Evolutionary conservation across 1,139 yeast species (phyloP).

Genomic region (Yamadazyma dushanensis): DNA sequence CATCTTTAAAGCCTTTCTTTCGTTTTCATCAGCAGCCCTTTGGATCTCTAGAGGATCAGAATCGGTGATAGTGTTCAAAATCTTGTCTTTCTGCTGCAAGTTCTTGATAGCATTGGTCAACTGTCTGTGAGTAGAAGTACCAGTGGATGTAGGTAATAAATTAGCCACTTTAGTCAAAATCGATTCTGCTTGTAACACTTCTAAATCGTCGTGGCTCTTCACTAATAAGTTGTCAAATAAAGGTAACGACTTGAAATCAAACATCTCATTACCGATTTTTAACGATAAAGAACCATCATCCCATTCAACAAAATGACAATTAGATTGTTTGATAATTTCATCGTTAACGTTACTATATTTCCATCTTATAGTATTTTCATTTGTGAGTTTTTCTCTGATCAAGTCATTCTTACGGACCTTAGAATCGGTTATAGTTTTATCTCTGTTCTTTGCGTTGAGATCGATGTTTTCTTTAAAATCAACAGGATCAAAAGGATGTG

Average conservation of each 20-base stretch:
- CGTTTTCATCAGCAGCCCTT: slow-evolving; percentile 78
- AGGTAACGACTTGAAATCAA: slow-evolving; percentile 72
- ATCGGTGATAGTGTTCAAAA: slow-evolving; percentile 65
- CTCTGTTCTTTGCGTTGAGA: slow-evolving; percentile 43
- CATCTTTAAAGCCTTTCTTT: slow-evolving; percentile 66
- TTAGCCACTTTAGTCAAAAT: slow-evolving; percentile 57
- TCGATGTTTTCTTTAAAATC: slow-evolving; percentile 59
- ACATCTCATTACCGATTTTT: slow-evolving; percentile 83
- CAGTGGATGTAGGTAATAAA: slow-evolving; percentile 85
- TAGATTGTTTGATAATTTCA: slow-evolving; percentile 76
- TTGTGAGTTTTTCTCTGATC: slow-evolving; percentile 53
- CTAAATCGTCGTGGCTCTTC: slow-evolving; percentile 69
- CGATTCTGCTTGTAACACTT: slow-evolving; percentile 61
- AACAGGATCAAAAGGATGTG: slow-evolving; percentile 83
- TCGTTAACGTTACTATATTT: slow-evolving; percentile 72
- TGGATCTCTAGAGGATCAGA: slow-evolving; percentile 88
- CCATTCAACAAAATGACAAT: slow-evolving; percentile 91
- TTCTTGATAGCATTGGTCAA: slow-evolving; percentile 77
- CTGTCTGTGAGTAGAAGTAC: slow-evolving; percentile 76
- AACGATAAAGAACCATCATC: slow-evolving; percentile 86
- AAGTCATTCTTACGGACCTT: slow-evolving; percentile 45
- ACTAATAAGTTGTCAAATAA: slow-evolving; percentile 73
- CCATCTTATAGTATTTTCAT: slow-evolving; percentile 91
- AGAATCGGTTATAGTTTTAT: slow-evolving; percentile 26
- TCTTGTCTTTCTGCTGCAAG: slow-evolving; percentile 60